Conservation (phyloP, 352 stramenopile genomes). For the Phytophthora europaea region DNA sequence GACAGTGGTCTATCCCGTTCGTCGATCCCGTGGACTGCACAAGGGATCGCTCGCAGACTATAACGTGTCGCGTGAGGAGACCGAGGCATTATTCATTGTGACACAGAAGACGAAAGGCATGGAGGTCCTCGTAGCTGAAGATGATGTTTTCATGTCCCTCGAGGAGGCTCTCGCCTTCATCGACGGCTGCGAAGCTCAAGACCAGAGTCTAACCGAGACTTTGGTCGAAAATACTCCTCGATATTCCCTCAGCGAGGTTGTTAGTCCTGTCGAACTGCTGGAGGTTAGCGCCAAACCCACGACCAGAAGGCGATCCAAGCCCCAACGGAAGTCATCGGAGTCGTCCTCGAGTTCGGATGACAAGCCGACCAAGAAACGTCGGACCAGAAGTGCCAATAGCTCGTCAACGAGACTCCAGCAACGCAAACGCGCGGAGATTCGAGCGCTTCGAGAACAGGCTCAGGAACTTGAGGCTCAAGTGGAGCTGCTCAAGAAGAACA, state of each 20-base stretch:
- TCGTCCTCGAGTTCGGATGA: constrained; percentile 18
- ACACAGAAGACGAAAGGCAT: constrained; percentile 14
- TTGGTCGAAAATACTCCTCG: background rate
- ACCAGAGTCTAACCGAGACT: constrained; percentile 8
- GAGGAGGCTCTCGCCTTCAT: constrained; percentile 42
- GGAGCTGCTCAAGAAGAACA: constrained; percentile 34
- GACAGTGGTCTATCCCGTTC: constrained; percentile 12
- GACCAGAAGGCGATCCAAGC: constrained; percentile 6
- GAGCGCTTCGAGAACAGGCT: constrained; percentile 30
- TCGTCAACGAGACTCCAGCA: constrained; percentile 39
- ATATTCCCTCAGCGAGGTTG: background rate
- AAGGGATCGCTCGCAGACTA: background rate
- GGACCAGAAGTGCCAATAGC: constrained; percentile 25
- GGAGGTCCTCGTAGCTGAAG: constrained; percentile 33
- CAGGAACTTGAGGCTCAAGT: constrained; percentile 38
- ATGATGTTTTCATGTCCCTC: constrained; percentile 32
- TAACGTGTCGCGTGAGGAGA: constrained; percentile 23
- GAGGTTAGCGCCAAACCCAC: background rate
- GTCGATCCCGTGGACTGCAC: background rate
- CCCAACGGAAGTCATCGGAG: constrained; percentile 1
- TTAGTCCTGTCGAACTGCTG: constrained; percentile 2
- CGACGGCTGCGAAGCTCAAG: constrained; percentile 20
- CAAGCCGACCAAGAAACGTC: constrained; percentile 20
- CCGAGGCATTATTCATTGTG: constrained; percentile 20
- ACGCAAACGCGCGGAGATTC: constrained; percentile 38